These are phyloP conservation scores for Phialophora macrospora DNA, from an alignment of 2,329 filamentous ascomycete species.

Conservation along the genomic window DNA sequence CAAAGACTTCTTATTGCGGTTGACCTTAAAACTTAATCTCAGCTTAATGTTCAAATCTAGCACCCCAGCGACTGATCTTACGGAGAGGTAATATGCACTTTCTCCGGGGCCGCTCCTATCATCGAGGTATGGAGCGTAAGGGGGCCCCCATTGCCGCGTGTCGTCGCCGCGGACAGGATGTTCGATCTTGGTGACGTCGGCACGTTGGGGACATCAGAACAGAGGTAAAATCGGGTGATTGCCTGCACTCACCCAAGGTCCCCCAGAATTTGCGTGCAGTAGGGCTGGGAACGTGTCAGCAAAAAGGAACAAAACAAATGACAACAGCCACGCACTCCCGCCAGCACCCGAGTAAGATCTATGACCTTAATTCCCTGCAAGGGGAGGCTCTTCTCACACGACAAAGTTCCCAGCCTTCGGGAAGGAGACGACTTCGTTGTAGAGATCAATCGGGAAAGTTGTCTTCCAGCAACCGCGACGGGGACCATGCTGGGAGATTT, in stretches of 20 bases:
- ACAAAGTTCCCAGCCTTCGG: not conserved
- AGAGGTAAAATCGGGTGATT: not conserved
- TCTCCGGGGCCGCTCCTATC: not conserved
- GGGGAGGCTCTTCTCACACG: not conserved
- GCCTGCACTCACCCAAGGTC: not conserved
- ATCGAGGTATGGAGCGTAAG: not conserved
- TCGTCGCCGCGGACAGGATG: not conserved
- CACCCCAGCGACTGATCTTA: not conserved
- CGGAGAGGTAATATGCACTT: not conserved
- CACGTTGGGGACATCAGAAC: not conserved
- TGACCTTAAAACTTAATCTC: not conserved
- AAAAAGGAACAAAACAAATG: not conserved
- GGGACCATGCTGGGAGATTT: not conserved
- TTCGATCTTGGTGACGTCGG: not conserved
- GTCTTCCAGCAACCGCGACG: not conserved
- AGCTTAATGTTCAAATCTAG: not conserved
- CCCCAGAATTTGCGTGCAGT: not conserved
- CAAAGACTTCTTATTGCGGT: not conserved
- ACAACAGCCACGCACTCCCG: not conserved
- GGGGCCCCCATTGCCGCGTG: not conserved
- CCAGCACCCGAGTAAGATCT: not conserved
- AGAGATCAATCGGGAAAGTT: not conserved
- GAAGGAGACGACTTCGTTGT: not conserved
- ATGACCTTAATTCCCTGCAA: not conserved
- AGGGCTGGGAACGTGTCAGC: not conserved